Evolutionary conservation across 2,329 filamentous ascomycete genomes (phyloP).

Genomic region (Hysterium pulicare): DNA sequence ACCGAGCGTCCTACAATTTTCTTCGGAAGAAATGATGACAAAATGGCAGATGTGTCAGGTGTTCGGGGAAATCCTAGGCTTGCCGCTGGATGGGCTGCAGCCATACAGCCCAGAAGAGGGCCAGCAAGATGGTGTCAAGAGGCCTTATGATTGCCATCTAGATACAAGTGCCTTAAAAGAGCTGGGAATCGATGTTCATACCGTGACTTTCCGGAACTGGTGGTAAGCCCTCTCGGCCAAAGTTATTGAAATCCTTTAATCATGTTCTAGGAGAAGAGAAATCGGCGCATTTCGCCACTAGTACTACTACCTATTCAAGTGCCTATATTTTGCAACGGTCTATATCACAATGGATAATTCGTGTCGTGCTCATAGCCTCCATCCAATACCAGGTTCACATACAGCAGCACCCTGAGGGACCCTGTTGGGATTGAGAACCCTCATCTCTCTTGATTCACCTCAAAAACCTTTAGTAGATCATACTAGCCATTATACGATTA

Average conservation of each 20-base stretch:
- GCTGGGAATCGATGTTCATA: slow-evolving; percentile 70
- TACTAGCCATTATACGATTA: too few species aligned
- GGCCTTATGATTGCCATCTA: slow-evolving; percentile 85
- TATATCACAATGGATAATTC: too few species aligned
- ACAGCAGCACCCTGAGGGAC: too few species aligned
- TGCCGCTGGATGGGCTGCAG: slow-evolving; percentile 66
- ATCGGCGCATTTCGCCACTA: slow-evolving; percentile 1
- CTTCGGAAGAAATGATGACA: slow-evolving; percentile 79
- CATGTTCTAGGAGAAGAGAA: neutral
- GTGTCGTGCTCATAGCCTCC: too few species aligned
- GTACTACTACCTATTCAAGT: too few species aligned
- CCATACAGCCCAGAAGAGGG: slow-evolving; percentile 57
- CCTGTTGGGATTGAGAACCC: too few species aligned
- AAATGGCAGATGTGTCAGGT: slow-evolving; percentile 84
- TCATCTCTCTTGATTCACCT: too few species aligned
- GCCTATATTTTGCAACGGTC: too few species aligned
- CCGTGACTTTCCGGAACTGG: slow-evolving; percentile 75
- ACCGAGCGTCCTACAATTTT: slow-evolving; percentile 76
- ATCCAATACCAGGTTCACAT: too few species aligned
- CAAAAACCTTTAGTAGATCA: too few species aligned
- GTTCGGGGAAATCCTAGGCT: slow-evolving; percentile 74
- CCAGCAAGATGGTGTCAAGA: slow-evolving; percentile 67
- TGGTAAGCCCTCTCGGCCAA: slow-evolving; percentile 50
- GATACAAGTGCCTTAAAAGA: slow-evolving; percentile 71
- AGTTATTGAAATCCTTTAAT: neutral